phyloP scores from a whole-genome alignment of 2,329 filamentous ascomycete genomes.

The Sporothrix variecibatus region DNA sequence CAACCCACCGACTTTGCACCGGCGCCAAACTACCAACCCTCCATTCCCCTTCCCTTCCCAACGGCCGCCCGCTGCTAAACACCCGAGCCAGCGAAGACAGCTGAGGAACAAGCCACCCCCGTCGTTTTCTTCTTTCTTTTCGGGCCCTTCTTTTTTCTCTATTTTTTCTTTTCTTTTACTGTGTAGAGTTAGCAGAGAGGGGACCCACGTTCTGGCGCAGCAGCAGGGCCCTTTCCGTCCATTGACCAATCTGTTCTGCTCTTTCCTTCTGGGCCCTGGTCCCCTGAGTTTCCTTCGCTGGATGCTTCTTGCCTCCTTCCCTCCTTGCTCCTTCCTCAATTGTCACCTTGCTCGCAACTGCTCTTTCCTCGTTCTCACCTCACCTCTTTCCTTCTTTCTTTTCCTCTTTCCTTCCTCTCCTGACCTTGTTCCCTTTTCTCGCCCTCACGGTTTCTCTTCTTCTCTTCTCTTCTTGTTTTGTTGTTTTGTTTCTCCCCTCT shows the following conservation, averaged over 20 bases:
- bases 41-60: slow-evolving; percentile 5
- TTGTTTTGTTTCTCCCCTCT: neutral
- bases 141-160: neutral
- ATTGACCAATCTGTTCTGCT: slow-evolving; percentile 25
- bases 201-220: slow-evolving; percentile 20
- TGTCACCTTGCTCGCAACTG: slow-evolving; percentile 18
- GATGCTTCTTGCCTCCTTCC: slow-evolving; percentile 6
- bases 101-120: neutral
- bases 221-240: slow-evolving; percentile 1
- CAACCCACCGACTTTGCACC: slow-evolving; percentile 14
- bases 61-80: slow-evolving; percentile 13
- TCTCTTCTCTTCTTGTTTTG: neutral
- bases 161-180: neutral
- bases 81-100: slow-evolving; percentile 2
- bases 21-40: slow-evolving; percentile 1
- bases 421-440: neutral
- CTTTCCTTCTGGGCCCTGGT: slow-evolving; percentile 21
- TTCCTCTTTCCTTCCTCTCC: neutral
- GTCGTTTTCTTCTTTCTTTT: neutral
- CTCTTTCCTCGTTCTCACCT: neutral
- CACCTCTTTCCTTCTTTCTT: neutral
- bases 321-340: slow-evolving; percentile 16
- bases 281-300: slow-evolving; percentile 8
- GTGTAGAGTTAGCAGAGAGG: neutral
- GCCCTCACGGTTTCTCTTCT: neutral